Evolutionary conservation across 2,329 filamentous ascomycete genomes (phyloP), one percentile per base, ranked within the genome.

Genomic region (Emmonsia crescens): DNA sequence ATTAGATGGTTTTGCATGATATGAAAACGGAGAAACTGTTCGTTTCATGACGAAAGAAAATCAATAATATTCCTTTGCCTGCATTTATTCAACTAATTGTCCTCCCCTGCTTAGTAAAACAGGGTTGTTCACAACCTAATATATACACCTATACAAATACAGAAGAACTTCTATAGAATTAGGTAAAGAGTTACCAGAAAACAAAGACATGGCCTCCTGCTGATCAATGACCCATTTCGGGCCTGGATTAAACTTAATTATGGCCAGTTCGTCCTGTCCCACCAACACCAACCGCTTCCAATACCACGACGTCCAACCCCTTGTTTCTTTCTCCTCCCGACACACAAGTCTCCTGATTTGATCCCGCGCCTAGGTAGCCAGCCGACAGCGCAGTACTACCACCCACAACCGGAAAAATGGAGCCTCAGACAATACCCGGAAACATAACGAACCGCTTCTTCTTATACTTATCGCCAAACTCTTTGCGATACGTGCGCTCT

Each of bases 401-500:
- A 55, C 52, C 19, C 31, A 2, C 19, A 36, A 36, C 19, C 29
- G 19, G 29, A 21, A 24, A 54, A 36, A n/a, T 9, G 3, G 16
- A 16, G 6, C 16, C 57, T 77, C 78, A 94, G 72, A 87, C 82
- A 58, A 96, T 77, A 2, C 89, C 89, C 2, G 94, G 91, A 62
- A 96, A 75, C 77, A 96, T 88, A 63, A 84, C 85, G 72, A 82
- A 93, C 71, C 85, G 85, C 89, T 99, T 97, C 81, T 88, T 92
- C 86, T 93, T 92, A 79, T 99, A 99, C 77, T 87, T 89, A 73
- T 92, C 89, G 48, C 89, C 89, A 75, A 97, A 96, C 74, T 96
- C 89, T 75, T 88, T 88, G 69, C 94, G 85, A 74, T 96, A 94
- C 61, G 89, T 85, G 72, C 80, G 84, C 82, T 99, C 94, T 83